Evolutionary conservation across 2,329 filamentous ascomycete species (phyloP), one percentile per base, ranked within the genome.

Genomic region (Sporothrix schenckii): DNA sequence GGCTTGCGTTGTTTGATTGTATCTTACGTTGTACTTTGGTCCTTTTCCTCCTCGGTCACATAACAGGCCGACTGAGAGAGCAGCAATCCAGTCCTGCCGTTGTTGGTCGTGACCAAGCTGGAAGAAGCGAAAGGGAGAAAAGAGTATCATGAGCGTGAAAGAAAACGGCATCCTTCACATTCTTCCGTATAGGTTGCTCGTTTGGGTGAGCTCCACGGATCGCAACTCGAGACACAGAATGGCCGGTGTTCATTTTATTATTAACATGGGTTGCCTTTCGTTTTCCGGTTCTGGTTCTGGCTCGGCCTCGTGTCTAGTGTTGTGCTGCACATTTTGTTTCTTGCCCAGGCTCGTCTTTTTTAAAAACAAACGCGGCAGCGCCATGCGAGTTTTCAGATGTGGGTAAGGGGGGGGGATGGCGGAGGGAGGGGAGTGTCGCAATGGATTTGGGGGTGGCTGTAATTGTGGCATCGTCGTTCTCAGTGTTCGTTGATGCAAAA

Each of bases 321-420:
- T 34, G 54, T 58, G 30, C 30, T n/a, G 54, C 30, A 30, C 30
- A 56, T 14, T 39, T 10, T 56, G 3, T 24, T 41, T 30, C 44
- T 39, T 47, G 52, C 41, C 39, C 41, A 47, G 53, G 66, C 61
- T 53, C 14, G n/a, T 24, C 27, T 14, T 39, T 24, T 16, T 24
- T 16, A 24, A 41, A 61, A 47, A 69, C 70, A 70, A 56, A 68
- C 65, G 72, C 66, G 66, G 70, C 72, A 70, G 30, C 56, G 63
- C 54, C 53, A 49, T 58, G 63, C 69, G 67, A 56, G 30, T 19
- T 19, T 66, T 60, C 65, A 65, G 63, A 69, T 30, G 53, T 68
- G 70, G 66, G 68, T 47, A 47, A 71, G 52, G 47, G 61, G 49
- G 54, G 16, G 24, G 14, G 21, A 71, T 50, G 24, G 61, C 47